These are phyloP conservation scores for Rheum nobile DNA, from an alignment of 148 eudicot genomes.

Conservation along the genomic window DNA sequence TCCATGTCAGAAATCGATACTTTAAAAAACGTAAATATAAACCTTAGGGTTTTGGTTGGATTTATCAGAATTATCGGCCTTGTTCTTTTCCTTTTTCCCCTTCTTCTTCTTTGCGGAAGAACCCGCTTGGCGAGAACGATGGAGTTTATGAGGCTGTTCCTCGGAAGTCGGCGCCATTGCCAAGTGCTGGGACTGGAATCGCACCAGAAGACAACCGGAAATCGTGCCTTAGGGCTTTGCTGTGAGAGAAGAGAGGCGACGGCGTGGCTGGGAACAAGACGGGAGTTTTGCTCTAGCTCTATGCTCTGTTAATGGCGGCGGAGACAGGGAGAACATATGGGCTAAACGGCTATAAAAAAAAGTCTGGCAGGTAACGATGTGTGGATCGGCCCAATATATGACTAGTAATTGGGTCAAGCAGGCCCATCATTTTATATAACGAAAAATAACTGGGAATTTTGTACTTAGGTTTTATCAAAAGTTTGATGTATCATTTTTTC, in stretches of 20 bases:
- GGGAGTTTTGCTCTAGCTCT: background rate
- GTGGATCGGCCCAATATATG: background rate
- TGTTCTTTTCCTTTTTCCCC: slow-evolving; percentile 26
- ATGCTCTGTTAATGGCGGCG: background rate
- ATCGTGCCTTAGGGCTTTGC: background rate
- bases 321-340: background rate
- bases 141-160: slow-evolving; percentile 49
- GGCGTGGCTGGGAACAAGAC: background rate
- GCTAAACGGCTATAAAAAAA: background rate
- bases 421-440: background rate
- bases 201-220: background rate
- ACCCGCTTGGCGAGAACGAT: slow-evolving; percentile 51
- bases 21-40: background rate
- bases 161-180: background rate
- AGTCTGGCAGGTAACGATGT: background rate
- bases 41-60: slow-evolving; percentile 72
- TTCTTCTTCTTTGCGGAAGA: slow-evolving; percentile 38
- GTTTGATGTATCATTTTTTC: no score
- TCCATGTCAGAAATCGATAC: no score
- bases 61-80: slow-evolving; percentile 19
- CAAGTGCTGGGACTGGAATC: background rate
- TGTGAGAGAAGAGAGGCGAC: background rate
- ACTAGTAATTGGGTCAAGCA: background rate
- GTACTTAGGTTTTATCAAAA: no score
- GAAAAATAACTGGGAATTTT: background rate